Evolutionary conservation across 495 filamentous ascomycete species (phyloP).

Genomic region (Penicillium samsonianum): DNA sequence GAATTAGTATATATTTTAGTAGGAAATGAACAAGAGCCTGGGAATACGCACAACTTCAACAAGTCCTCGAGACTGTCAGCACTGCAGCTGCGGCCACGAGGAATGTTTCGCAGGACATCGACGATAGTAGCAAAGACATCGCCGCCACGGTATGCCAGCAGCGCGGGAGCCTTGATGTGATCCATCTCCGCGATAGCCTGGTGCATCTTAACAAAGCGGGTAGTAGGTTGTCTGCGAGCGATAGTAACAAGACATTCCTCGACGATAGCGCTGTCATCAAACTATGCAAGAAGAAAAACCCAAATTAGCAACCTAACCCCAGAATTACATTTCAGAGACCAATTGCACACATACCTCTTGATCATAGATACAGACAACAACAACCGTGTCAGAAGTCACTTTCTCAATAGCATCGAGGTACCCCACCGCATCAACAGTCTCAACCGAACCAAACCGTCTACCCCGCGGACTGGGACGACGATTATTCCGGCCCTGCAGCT

Average conservation of each 20-base stretch:
- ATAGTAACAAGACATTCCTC: constrained; percentile 75
- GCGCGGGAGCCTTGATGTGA: constrained; percentile 80
- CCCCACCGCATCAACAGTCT: constrained; percentile 83
- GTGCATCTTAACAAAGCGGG: constrained; percentile 89
- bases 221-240: constrained; percentile 64
- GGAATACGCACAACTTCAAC: constrained; percentile 55
- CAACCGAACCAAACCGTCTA: constrained; percentile 73
- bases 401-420: constrained; percentile 96
- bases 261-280: constrained; percentile 68
- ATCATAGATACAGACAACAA: constrained; percentile 96
- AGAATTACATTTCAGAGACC: neutral
- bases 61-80: constrained; percentile 60
- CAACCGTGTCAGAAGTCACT: constrained; percentile 73
- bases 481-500: constrained; percentile 64
- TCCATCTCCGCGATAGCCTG: constrained; percentile 95
- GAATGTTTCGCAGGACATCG: constrained; percentile 82
- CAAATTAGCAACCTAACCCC: constrained; percentile 17
- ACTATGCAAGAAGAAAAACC: constrained; percentile 61
- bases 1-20: constrained; percentile 10
- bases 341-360: constrained; percentile 62
- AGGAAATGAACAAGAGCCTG: neutral
- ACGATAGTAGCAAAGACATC: constrained; percentile 90
- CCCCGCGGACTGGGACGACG: constrained; percentile 65
- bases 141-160: constrained; percentile 84
- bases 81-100: constrained; percentile 61